phyloP scores from a whole-genome alignment of 495 filamentous ascomycete genomes.

The Astrothelium subdiscretum region DNA sequence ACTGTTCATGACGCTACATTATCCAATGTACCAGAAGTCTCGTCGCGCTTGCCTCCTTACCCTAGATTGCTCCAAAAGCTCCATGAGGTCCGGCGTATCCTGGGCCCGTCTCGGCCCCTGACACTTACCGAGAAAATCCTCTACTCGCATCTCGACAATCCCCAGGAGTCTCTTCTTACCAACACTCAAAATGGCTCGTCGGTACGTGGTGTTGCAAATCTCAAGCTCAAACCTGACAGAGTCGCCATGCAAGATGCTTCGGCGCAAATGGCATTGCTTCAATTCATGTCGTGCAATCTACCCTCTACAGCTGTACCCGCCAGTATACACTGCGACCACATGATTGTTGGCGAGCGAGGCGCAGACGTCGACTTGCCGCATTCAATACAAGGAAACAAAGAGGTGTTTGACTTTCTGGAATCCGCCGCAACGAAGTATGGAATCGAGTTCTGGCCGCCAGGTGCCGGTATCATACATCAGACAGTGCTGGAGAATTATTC shows the following conservation, averaged over 20 bases:
- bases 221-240: slow-evolving; percentile 95
- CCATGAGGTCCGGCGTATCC: slow-evolving; percentile 55
- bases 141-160: slow-evolving; percentile 85
- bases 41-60: slow-evolving; percentile 52
- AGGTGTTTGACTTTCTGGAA: slow-evolving; percentile 96
- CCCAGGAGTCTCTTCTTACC: slow-evolving; percentile 71
- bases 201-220: slow-evolving; percentile 77
- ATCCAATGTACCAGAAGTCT: slow-evolving; percentile 21
- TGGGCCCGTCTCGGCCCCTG: slow-evolving; percentile 53
- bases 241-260: slow-evolving; percentile 99
- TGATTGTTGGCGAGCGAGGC: slow-evolving; percentile 90
- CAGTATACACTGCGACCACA: slow-evolving; percentile 97
- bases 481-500: slow-evolving; percentile 97
- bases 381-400: slow-evolving; percentile 84
- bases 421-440: slow-evolving; percentile 91
- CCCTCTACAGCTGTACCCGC: slow-evolving; percentile 89
- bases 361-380: slow-evolving; percentile 78
- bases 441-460: slow-evolving; percentile 97
- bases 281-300: slow-evolving; percentile 96
- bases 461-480: slow-evolving; percentile 98
- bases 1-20: slow-evolving; percentile 7
- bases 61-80: slow-evolving; percentile 47
- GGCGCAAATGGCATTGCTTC: slow-evolving; percentile 92
- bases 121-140: slow-evolving; percentile 96
- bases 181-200: slow-evolving; percentile 67